Evolutionary conservation across 345 rosid genomes (phyloP).

Genomic region (Dimocarpus longan): DNA sequence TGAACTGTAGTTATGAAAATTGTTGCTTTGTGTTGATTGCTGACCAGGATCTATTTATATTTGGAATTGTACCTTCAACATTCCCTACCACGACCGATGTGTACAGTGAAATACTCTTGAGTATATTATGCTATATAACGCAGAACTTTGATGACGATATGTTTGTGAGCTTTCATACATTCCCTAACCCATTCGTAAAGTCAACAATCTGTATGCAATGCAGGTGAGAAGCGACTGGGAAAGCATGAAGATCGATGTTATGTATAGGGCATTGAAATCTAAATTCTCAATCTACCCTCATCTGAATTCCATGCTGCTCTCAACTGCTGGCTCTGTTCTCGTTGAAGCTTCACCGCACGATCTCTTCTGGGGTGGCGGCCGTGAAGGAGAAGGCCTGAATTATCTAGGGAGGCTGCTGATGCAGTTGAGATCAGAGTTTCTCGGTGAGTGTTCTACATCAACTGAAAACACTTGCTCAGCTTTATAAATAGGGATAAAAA

Average conservation of each 20-base stretch:
- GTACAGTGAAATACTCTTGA: too few species aligned
- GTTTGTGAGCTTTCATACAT: neutral
- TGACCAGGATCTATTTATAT: neutral
- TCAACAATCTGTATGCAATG: slow-evolving; percentile 4
- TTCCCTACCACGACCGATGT: neutral
- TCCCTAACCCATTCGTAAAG: neutral
- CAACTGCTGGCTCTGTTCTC: slow-evolving; percentile 76
- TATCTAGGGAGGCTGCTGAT: slow-evolving; percentile 85
- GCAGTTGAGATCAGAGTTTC: slow-evolving; percentile 87
- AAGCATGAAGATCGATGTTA: slow-evolving; percentile 66
- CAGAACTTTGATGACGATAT: neutral
- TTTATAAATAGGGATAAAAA: slow-evolving; percentile 11
- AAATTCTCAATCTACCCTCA: slow-evolving; percentile 89
- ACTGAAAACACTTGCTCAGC: slow-evolving; percentile 41
- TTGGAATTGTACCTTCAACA: neutral
- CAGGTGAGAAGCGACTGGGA: slow-evolving; percentile 93
- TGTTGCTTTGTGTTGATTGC: neutral
- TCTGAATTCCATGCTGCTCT: slow-evolving; percentile 71
- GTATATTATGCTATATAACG: too few species aligned
- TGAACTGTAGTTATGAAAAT: neutral
- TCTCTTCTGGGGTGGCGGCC: slow-evolving; percentile 96
- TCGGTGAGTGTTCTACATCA: slow-evolving; percentile 55
- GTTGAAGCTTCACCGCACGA: slow-evolving; percentile 96
- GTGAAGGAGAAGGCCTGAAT: slow-evolving; percentile 94
- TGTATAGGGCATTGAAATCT: slow-evolving; percentile 79